phyloP scores from a whole-genome alignment of 2,329 filamentous ascomycete genomes.

The Neoarthrinium moseri region DNA sequence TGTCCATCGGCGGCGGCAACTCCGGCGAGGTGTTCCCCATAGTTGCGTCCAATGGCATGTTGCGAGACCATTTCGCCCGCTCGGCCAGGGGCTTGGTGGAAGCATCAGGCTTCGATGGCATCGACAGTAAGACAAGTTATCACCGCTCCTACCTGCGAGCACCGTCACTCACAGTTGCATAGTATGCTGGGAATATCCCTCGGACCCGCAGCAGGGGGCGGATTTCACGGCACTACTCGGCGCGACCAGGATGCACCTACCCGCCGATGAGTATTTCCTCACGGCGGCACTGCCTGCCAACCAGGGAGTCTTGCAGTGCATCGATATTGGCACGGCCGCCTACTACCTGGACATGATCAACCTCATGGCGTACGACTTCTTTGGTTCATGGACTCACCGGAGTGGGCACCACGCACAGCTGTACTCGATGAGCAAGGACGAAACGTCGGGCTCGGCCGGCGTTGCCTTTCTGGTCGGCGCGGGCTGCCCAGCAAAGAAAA shows the following conservation, averaged over 20 bases:
- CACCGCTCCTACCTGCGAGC: too few relatives aligned
- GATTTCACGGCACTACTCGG: slow-evolving; percentile 71
- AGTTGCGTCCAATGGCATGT: slow-evolving; percentile 60
- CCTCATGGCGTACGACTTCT: slow-evolving; percentile 79
- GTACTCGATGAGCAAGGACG: slow-evolving; percentile 58
- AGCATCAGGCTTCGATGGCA: slow-evolving; percentile 69
- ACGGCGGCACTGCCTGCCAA: slow-evolving; percentile 71
- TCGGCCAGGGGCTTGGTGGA: slow-evolving; percentile 67
- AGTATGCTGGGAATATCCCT: slow-evolving; percentile 84
- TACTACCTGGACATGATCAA: slow-evolving; percentile 74
- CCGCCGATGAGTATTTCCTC: slow-evolving; percentile 65
- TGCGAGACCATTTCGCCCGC: slow-evolving; percentile 68
- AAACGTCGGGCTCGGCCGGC: slow-evolving; percentile 64
- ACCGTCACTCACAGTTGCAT: background rate
- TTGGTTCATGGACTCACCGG: slow-evolving; percentile 65
- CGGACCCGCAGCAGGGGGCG: slow-evolving; percentile 61
- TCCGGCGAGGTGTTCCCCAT: slow-evolving; percentile 66
- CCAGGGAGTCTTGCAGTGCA: slow-evolving; percentile 64
- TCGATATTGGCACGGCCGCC: slow-evolving; percentile 63
- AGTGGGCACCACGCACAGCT: slow-evolving; percentile 77
- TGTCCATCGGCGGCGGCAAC: slow-evolving; percentile 71
- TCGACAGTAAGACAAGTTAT: slow-evolving; percentile 69
- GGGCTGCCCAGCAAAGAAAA: slow-evolving; percentile 68
- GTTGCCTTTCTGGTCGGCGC: slow-evolving; percentile 64
- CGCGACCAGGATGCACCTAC: slow-evolving; percentile 64